Base-by-base conservation (phyloP, 1,284 basidiomycete genomes). In the Ganoderma boninense region DNA sequence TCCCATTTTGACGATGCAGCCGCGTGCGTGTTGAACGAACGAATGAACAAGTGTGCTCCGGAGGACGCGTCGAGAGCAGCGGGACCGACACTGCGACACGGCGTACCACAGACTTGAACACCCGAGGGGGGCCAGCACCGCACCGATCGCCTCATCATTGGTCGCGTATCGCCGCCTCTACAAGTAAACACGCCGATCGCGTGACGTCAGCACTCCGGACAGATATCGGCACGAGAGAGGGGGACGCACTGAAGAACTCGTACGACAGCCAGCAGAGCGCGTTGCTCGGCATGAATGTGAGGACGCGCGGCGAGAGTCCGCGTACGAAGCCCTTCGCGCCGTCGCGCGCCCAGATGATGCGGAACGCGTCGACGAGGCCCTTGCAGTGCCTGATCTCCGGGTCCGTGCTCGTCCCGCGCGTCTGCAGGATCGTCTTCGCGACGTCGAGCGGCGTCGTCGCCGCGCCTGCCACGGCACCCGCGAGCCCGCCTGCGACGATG, bases 361-460 rank as follows among this genome's bases (percentile, higher is more conserved):
- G 87, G 78, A 97, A 90, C 7, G 98, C 98, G 79, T 98, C 95
- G 69, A 86, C 71, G 92, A 99, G 97, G 11, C 97, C 95, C 40
- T 87, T 87, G 20, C 93, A 94, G 74, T 90, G 89, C 72, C 97
- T 87, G 77, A 99, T 97, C 80, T 95, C 91, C 11, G 87, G 79
- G 78, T 99, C 97, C 4, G 85, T 82, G 43, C 94, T 93, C 35
- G 91, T 91, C 32, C 98, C 98, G 69, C 97, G 87, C 38, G 98
- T 99, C 82, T 99, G 98, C 44, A 99, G 84, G 74, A 98, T 89
- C 52, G 96, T 98, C 87, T 99, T 99, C 74, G 97, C 96, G n/a
- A 99, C 98, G 81, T 99, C 98, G 65, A 99, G 86, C 4, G 98
- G 98, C 16, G 96, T 99, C 32, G 98, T 99, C 26, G 98, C 91